Evolutionary conservation across 208 protist genomes (phyloP), one percentile per base, ranked within the genome.

Genomic region (Acanthamoeba lenticulata): DNA sequence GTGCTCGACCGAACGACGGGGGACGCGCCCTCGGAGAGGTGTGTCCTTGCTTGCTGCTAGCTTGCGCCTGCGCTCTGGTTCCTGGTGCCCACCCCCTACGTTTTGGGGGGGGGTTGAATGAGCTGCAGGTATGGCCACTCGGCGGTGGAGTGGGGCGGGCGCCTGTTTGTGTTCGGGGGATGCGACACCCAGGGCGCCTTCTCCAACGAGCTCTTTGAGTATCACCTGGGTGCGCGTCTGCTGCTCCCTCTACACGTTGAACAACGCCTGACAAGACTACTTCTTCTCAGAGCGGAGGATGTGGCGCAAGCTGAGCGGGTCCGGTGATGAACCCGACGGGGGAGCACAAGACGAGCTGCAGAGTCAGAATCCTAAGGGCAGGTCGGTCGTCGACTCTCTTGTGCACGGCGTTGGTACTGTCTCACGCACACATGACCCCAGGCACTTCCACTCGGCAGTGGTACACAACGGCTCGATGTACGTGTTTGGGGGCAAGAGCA

Each of bases 401-500:
- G 9, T 49, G 11, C 24, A 81, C 19, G 38, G 36, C 29, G 65
- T 45, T 83, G 72, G 1, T 5, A 44, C 42, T 44, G 32, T 83
- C 72, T 49, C 44, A 21, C 40, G 27, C 40, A 15, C 72, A 34
- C 34, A 49, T 27, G 13, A 2, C n/a, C 2, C 34, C 62, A 74
- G 90, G 29, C 90, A 94, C 34, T 94, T 94, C 67, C 90, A 94
- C 69, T 47, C 90, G 0, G 55, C 42, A 0, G 67, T 55, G 21
- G 90, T 77, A 19, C 49, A 62, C 55, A 45, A 65, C 13, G 69
- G 69, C 2, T 72, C 67, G 17, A 77, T 94, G 60, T 94, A 94
- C 55, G 55, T 94, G 38, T 85, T 57, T 49, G 90, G 90, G 0
- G 90, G 90, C 34, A 94, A 94, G 90, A 77, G 52, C 90, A 94